Evolutionary conservation across 768 basidiomycete genomes (phyloP).

Genomic region (Mycena rosella): DNA sequence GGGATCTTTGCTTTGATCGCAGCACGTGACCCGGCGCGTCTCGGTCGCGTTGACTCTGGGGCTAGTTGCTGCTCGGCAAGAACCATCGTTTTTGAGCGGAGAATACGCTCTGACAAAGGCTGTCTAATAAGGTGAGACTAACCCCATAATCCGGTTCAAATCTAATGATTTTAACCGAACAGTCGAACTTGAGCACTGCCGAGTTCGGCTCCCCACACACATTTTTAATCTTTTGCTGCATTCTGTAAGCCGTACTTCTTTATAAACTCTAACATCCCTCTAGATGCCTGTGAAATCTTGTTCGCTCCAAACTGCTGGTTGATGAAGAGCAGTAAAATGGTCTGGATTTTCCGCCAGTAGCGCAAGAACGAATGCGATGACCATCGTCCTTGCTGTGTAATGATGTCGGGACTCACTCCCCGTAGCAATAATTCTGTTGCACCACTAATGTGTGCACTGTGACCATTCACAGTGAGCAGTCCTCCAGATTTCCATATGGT

Average conservation of each 20-base stretch:
- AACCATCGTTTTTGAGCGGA: background rate
- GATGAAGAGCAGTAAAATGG: conserved; percentile 13
- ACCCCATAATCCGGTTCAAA: conserved; percentile 13
- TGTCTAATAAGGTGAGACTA: conserved; percentile 18
- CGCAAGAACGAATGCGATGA: conserved; percentile 45
- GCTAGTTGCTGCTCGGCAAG: background rate
- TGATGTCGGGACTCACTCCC: too few species aligned
- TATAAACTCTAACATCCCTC: conserved; percentile 3
- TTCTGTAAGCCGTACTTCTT: conserved; percentile 17
- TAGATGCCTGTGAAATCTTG: background rate
- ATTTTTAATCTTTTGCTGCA: background rate
- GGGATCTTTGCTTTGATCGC: background rate
- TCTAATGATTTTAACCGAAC: conserved; percentile 3
- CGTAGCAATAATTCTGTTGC: conserved; percentile 46
- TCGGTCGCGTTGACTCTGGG: background rate
- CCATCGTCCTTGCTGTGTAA: conserved; percentile 52
- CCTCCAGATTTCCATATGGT: background rate
- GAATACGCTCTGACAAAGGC: background rate
- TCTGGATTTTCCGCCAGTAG: conserved; percentile 15
- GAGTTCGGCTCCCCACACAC: conserved; percentile 16
- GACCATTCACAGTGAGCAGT: background rate
- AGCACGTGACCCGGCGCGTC: background rate
- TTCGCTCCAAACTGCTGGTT: conserved; percentile 8
- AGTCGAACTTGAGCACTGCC: conserved; percentile 8
- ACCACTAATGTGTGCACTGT: conserved; percentile 42